A percentile compares a stretch with the other conserved stretches of the same genome.
Conservation (phyloP, 2,329 filamentous ascomycete genomes). For the Xylaria sp. region DNA sequence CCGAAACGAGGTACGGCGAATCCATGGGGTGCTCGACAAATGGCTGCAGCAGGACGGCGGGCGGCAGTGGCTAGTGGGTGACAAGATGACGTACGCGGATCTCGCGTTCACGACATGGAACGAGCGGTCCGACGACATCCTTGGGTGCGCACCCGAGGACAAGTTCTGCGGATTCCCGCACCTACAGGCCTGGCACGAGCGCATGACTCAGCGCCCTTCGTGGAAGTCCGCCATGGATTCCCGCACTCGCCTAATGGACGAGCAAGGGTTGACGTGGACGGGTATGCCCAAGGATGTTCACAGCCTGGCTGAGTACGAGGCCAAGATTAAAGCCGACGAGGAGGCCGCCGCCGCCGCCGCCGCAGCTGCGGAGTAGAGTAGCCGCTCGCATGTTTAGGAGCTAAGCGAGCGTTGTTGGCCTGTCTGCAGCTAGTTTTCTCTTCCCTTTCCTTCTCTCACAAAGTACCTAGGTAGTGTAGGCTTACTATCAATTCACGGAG, state of each 20-base stretch:
- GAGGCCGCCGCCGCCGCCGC: too few species aligned
- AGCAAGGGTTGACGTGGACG: conserved; percentile 51
- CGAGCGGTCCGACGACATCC: conserved; percentile 8
- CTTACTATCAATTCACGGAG: too few species aligned
- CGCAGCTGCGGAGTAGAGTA: too few species aligned
- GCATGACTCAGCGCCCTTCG: conserved; percentile 47
- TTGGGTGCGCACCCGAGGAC: conserved; percentile 2
- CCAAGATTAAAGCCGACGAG: neutral
- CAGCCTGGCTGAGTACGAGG: conserved; percentile 28
- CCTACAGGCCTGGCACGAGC: conserved; percentile 48
- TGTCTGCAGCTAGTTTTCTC: too few species aligned
- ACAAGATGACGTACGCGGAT: conserved; percentile 50
- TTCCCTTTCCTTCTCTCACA: too few species aligned
- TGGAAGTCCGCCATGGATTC: conserved; percentile 51
- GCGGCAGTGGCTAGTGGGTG: conserved; percentile 33
- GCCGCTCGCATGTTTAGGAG: too few species aligned
- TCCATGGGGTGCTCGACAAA: conserved; percentile 43
- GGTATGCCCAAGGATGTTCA: conserved; percentile 51
- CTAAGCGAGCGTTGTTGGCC: too few species aligned
- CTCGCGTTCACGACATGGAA: conserved; percentile 39
- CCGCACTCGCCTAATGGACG: conserved; percentile 50
- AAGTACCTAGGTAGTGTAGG: too few species aligned
- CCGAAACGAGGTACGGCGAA: conserved; percentile 44
- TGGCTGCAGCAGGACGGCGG: conserved; percentile 21
- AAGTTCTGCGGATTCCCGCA: conserved; percentile 31